phyloP scores from a whole-genome alignment of 805 yeast genomes.

The Peterozyma toletana region DNA sequence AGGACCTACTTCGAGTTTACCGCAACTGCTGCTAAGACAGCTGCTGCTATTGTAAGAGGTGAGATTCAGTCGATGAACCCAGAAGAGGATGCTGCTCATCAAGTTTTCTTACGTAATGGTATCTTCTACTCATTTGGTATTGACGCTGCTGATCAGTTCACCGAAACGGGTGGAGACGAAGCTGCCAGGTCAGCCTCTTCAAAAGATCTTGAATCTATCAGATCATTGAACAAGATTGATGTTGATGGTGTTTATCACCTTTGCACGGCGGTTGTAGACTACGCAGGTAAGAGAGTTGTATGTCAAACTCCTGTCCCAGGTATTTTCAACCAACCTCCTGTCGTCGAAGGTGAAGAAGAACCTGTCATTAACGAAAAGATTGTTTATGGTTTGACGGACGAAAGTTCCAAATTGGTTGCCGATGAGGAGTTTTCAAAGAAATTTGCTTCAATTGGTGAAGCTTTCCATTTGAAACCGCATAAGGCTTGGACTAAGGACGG shows the following conservation, averaged over 20 bases:
- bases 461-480: conserved; percentile 74
- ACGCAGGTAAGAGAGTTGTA: conserved; percentile 78
- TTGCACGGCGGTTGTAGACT: conserved; percentile 83
- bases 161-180: conserved; percentile 66
- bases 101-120: conserved; percentile 71
- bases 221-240: conserved; percentile 60
- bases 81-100: conserved; percentile 52
- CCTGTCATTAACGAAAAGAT: conserved; percentile 35
- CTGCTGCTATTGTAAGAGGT: conserved; percentile 67
- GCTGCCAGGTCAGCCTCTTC: conserved; percentile 77
- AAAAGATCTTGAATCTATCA: conserved; percentile 73
- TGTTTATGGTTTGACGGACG: conserved; percentile 70
- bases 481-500: conserved; percentile 42
- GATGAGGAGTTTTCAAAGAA: conserved; percentile 47
- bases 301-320: conserved; percentile 98
- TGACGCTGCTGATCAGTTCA: conserved; percentile 62
- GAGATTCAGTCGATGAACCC: conserved; percentile 76
- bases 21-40: conserved; percentile 69
- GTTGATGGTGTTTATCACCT: conserved; percentile 58
- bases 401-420: conserved; percentile 37
- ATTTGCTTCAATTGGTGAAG: conserved; percentile 57
- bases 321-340: conserved; percentile 44
- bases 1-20: conserved; percentile 74
- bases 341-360: conserved; percentile 31
- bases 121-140: conserved; percentile 80